Base-by-base conservation (phyloP, 495 filamentous ascomycete species). In the Aspergillus panamensis region DNA sequence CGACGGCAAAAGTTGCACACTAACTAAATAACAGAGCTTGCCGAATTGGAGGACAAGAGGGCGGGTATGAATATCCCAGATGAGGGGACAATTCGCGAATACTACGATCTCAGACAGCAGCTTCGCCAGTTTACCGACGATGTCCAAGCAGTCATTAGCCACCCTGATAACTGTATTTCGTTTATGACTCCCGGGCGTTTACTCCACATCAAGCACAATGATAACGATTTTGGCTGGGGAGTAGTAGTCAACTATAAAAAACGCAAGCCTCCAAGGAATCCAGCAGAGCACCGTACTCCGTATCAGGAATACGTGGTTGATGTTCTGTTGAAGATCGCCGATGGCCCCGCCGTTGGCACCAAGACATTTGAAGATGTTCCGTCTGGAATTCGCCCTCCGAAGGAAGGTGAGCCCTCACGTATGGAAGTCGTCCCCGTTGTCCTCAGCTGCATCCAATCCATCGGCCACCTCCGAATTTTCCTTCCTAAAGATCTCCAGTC, bases 201-300 rank as follows among this genome's bases (percentile, higher is more conserved):
- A 13, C 82, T 98, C n/a, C 83, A 85, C 45, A 86, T 97, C 57
- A 90, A 88, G 64, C 82, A 89, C 64, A 82, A 85, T 48, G 85
- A 87, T 50, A 71, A 82, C 58, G 90, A 97, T 65, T 98, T 91
- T 68, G 94, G 92, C 39, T 98, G 94, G 95, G 94, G 93, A 51
- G 86, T 88, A 1, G 82, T 96, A 17, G 81, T 96, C 12, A 87
- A 89, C 55, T 85, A 81, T 60, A 82, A 79, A 2, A 73, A 77
- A 52, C 85, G 91, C 33, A 81, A 78, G 64, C 70, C 77, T 10
- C 73, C 77, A 12, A 89, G 84, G 65, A 76, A 78, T 13, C 72
- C 82, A n/a, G 82, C 76, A 14, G 83, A 90, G 40, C 82, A 88
- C 25, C 80, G 86, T 31, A 75, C 77, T 12, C 81, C 85, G 0